These are phyloP conservation scores for Paraphoma sp. DNA, from an alignment of 2,329 filamentous ascomycete genomes.

Conservation along the genomic window DNA sequence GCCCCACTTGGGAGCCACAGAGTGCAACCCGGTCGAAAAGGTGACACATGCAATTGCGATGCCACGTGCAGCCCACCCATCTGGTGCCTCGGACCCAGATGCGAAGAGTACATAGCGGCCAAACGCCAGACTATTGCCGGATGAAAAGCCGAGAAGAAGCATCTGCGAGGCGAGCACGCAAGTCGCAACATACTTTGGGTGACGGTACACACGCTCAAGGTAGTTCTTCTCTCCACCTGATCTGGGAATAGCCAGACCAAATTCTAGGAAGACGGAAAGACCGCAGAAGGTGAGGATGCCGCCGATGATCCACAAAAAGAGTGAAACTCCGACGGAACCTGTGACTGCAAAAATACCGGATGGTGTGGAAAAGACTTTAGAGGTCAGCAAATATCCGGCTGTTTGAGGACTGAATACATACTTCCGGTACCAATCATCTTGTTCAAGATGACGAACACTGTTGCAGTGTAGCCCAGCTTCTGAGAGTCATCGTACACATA, in stretches of 20 bases:
- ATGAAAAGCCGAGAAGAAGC: slow-evolving; percentile 67
- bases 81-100: slow-evolving; percentile 54
- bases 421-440: slow-evolving; percentile 40
- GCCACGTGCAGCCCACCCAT: slow-evolving; percentile 64
- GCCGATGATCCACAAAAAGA: slow-evolving; percentile 63
- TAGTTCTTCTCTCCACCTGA: slow-evolving; percentile 73
- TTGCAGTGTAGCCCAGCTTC: slow-evolving; percentile 42
- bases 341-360: slow-evolving; percentile 63
- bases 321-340: slow-evolving; percentile 61
- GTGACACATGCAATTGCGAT: slow-evolving; percentile 57
- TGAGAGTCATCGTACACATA: slow-evolving; percentile 41
- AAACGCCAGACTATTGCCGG: slow-evolving; percentile 65
- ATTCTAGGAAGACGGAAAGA: slow-evolving; percentile 68
- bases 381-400: slow-evolving; percentile 13
- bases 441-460: slow-evolving; percentile 45
- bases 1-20: slow-evolving; percentile 63
- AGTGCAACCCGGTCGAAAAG: slow-evolving; percentile 62
- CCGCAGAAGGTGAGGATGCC: slow-evolving; percentile 64
- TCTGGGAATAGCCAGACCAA: slow-evolving; percentile 66
- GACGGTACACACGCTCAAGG: slow-evolving; percentile 67
- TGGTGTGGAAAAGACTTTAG: slow-evolving; percentile 61
- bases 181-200: slow-evolving; percentile 65
- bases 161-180: slow-evolving; percentile 67
- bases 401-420: slow-evolving; percentile 14
- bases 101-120: slow-evolving; percentile 65